These are phyloP conservation scores for Alopecurus myosuroides DNA, from an alignment of 176 grass and related monocot genomes.

Conservation along the genomic window DNA sequence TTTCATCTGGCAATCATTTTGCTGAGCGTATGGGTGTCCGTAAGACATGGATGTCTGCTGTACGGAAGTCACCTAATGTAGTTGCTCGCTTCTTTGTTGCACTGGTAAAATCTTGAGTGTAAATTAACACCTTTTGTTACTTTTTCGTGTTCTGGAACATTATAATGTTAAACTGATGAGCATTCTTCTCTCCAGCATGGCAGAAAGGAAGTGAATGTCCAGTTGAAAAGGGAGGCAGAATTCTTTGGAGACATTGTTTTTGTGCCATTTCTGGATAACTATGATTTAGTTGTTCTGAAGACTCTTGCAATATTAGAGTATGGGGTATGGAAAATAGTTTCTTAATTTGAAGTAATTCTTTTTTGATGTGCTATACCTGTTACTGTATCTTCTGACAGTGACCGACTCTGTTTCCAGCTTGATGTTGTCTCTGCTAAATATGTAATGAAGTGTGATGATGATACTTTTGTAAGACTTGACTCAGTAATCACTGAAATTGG, in stretches of 20 bases:
- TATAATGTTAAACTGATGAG: not conserved
- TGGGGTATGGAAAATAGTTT: conserved; percentile 40
- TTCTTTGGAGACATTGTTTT: conserved; percentile 91
- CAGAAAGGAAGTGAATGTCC: conserved; percentile 70
- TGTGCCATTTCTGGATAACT: conserved; percentile 71
- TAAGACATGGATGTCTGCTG: conserved; percentile 79
- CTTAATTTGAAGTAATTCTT: not conserved
- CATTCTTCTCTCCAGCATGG: conserved; percentile 45
- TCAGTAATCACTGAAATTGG: conserved; percentile 54
- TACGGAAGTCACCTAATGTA: conserved; percentile 43
- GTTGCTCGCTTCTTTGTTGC: conserved; percentile 77
- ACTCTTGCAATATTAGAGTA: conserved; percentile 86
- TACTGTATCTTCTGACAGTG: conserved; percentile 10
- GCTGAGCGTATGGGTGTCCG: conserved; percentile 73
- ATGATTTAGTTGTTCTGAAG: conserved; percentile 87
- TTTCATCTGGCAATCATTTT: conserved; percentile 89
- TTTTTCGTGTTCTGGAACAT: not conserved
- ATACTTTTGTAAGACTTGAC: conserved; percentile 74
- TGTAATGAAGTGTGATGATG: conserved; percentile 87
- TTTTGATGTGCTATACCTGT: not conserved
- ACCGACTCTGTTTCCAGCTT: conserved; percentile 43
- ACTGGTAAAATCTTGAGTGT: conserved; percentile 47
- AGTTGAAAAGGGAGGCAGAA: conserved; percentile 64
- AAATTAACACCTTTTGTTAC: not conserved
- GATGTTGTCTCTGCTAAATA: conserved; percentile 55